Conservation (phyloP, 495 filamentous ascomycete genomes). For the Aspergillus hancockii region DNA sequence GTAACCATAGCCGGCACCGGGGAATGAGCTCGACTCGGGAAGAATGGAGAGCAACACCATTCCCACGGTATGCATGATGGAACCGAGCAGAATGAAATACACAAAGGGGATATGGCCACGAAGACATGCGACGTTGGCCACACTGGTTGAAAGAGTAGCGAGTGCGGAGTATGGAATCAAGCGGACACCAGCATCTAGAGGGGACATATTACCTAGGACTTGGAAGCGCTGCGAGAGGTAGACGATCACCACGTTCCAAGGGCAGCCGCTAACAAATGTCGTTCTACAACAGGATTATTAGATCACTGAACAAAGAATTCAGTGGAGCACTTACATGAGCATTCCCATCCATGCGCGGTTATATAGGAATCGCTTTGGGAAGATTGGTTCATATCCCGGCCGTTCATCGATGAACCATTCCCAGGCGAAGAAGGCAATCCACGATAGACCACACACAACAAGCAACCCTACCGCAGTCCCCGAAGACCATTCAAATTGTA, state of each 20-base stretch:
- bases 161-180: constrained; percentile 55
- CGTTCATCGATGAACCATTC: constrained; percentile 36
- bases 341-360: constrained; percentile 33
- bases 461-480: constrained; percentile 45
- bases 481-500: constrained; percentile 41
- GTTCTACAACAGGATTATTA: neutral
- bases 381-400: constrained; percentile 33
- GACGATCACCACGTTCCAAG: constrained; percentile 52
- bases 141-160: constrained; percentile 49
- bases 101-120: constrained; percentile 46
- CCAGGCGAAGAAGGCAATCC: constrained; percentile 40
- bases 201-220: constrained; percentile 49
- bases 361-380: constrained; percentile 37
- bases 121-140: constrained; percentile 36
- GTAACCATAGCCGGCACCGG: constrained; percentile 48
- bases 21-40: constrained; percentile 29
- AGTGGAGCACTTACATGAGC: constrained; percentile 29
- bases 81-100: constrained; percentile 48
- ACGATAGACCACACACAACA: constrained; percentile 35
- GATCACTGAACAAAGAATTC: neutral
- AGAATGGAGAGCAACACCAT: constrained; percentile 49
- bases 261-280: constrained; percentile 46
- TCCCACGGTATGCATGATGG: constrained; percentile 51
- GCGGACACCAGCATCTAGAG: constrained; percentile 53
- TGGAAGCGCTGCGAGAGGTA: constrained; percentile 63